Conservation (phyloP, 805 yeast species). For the Kodamaea kaohsiungensis region DNA sequence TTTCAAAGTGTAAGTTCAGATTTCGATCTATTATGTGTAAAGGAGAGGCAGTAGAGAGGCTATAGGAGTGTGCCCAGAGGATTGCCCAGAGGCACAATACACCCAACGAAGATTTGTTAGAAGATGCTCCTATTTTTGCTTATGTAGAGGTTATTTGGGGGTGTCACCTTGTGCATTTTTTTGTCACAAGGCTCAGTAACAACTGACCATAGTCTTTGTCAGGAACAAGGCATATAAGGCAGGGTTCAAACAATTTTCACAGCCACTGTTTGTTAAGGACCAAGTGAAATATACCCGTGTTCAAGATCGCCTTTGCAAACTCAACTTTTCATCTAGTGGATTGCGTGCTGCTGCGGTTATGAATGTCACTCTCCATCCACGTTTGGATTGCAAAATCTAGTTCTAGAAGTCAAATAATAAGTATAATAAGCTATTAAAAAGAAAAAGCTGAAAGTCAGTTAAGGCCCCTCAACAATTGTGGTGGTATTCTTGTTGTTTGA, state of each 20-base stretch:
- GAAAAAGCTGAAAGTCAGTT: slow-evolving; percentile 1
- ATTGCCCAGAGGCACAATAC: not conserved
- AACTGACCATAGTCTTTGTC: not conserved
- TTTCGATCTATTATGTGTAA: not conserved
- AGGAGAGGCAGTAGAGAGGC: not conserved
- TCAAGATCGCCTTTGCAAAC: not conserved
- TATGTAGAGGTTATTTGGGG: not conserved
- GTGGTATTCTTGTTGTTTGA: not conserved
- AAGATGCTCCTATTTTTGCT: not conserved
- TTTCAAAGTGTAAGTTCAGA: not conserved
- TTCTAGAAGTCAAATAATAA: not conserved
- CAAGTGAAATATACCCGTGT: not conserved
- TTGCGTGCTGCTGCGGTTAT: not conserved
- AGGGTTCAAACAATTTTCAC: not conserved
- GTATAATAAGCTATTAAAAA: slow-evolving; percentile 2
- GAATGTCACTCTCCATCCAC: not conserved
- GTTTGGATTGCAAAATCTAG: slow-evolving; percentile 2
- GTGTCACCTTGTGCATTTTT: not conserved
- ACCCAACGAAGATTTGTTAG: not conserved
- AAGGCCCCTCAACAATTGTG: not conserved
- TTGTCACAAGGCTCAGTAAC: not conserved
- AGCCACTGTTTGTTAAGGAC: not conserved
- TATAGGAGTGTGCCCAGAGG: not conserved
- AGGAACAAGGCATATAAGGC: not conserved
- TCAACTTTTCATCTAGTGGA: not conserved